Conservation (phyloP, 1,284 basidiomycete genomes). For the Ceratorhiza oryzae-sativae region DNA sequence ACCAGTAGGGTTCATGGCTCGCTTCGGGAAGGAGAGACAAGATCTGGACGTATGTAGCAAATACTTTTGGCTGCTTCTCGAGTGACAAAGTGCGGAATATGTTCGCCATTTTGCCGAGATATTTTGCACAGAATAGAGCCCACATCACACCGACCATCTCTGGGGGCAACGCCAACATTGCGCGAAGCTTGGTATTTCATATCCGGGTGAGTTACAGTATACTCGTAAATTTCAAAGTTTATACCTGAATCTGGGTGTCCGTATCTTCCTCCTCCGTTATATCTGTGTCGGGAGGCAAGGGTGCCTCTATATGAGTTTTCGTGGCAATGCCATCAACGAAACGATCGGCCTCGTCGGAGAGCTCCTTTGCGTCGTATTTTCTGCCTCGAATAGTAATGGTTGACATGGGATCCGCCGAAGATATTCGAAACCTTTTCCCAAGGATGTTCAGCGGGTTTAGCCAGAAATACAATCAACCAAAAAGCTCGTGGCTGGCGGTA, state of each 20-base stretch:
- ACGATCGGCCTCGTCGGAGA: not conserved
- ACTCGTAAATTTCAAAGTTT: not conserved
- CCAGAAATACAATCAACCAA: no score
- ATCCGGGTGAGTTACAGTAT: not conserved
- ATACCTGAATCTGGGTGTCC: slow-evolving; percentile 26
- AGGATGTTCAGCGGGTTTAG: no score
- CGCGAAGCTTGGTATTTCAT: slow-evolving; percentile 7
- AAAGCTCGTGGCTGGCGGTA: no score
- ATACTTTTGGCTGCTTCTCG: slow-evolving; percentile 24
- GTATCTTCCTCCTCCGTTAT: slow-evolving; percentile 16
- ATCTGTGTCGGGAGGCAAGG: slow-evolving; percentile 10
- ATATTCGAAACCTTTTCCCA: no score
- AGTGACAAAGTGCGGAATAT: not conserved
- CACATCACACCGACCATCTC: slow-evolving; percentile 4
- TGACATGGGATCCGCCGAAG: not conserved
- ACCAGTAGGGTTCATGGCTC: slow-evolving; percentile 2
- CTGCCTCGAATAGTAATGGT: not conserved
- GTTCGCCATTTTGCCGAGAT: slow-evolving; percentile 8
- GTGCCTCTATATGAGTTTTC: not conserved
- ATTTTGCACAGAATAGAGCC: slow-evolving; percentile 11
- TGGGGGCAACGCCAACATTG: slow-evolving; percentile 10
- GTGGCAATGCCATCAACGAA: slow-evolving; percentile 1
- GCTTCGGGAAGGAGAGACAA: slow-evolving; percentile 18
- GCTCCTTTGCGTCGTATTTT: slow-evolving; percentile 13
- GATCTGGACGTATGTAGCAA: slow-evolving; percentile 25